A percentile compares a stretch with the other conserved stretches of the same genome.
Evolutionary conservation across 768 basidiomycete genomes (phyloP).

Genomic region (Phanerochaete carnosa): DNA sequence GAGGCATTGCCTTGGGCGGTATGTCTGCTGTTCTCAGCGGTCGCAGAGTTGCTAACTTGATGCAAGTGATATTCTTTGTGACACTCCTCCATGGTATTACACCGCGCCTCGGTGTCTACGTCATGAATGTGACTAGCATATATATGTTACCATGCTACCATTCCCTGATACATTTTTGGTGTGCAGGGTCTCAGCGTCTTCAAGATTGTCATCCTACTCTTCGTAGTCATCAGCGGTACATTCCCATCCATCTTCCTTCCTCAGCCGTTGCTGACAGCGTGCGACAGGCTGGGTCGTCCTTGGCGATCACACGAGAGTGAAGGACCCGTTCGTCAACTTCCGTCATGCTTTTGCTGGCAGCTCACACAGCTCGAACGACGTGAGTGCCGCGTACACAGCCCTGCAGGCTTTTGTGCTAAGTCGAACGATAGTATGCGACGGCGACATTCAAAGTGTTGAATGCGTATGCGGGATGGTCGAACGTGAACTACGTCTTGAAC

Average conservation of each 20-base stretch:
- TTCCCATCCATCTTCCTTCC: background rate
- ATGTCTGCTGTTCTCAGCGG: slow-evolving; percentile 2
- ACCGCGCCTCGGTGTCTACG: slow-evolving; percentile 42
- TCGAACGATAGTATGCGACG: slow-evolving; percentile 47
- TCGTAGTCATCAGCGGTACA: slow-evolving; percentile 49
- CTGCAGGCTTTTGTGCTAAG: background rate
- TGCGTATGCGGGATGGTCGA: slow-evolving; percentile 50
- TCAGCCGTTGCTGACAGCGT: background rate
- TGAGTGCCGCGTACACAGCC: slow-evolving; percentile 12
- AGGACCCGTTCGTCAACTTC: slow-evolving; percentile 58
- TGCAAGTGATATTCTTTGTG: slow-evolving; percentile 46
- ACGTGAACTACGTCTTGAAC: slow-evolving; percentile 57
- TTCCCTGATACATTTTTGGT: background rate
- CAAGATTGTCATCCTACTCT: slow-evolving; percentile 51
- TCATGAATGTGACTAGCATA: slow-evolving; percentile 49
- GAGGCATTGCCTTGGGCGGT: slow-evolving; percentile 60
- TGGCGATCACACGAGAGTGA: slow-evolving; percentile 50
- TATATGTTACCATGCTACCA: background rate
- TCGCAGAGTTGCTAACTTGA: background rate
- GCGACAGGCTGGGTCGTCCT: slow-evolving; percentile 54
- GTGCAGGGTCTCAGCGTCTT: slow-evolving; percentile 47
- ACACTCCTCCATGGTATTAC: slow-evolving; percentile 51
- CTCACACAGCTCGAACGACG: slow-evolving; percentile 48
- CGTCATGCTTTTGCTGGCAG: slow-evolving; percentile 54
- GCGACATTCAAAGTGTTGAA: slow-evolving; percentile 58